A percentile compares a stretch with the other conserved stretches of the same genome.
phyloP scores from a whole-genome alignment of 352 stramenopile genomes.

The Phytophthora hybrid region DNA sequence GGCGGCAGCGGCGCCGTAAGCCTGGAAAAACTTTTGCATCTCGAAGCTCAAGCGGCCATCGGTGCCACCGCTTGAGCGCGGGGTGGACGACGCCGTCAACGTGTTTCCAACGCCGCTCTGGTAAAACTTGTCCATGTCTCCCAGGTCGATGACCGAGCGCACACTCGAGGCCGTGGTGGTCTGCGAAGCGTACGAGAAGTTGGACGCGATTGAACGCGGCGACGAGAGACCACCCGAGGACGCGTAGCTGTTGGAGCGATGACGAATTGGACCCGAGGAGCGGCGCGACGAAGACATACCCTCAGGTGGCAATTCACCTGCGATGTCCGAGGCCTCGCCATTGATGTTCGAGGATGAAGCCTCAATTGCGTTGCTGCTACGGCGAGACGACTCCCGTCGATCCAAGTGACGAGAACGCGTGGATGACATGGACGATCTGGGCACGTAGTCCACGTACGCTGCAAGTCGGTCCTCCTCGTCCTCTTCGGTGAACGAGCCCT shows the following conservation, averaged over 20 bases:
- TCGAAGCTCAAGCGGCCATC: slow-evolving; percentile 63
- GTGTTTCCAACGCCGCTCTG: slow-evolving; percentile 45
- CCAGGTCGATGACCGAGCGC: slow-evolving; percentile 74
- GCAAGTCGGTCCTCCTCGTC: slow-evolving; percentile 50
- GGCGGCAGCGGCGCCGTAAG: slow-evolving; percentile 52
- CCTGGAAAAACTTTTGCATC: slow-evolving; percentile 78
- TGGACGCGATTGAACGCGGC: slow-evolving; percentile 73
- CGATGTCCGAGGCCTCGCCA: slow-evolving; percentile 24
- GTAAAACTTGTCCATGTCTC: slow-evolving; percentile 87
- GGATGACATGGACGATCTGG: slow-evolving; percentile 56
- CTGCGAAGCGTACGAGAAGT: slow-evolving; percentile 80
- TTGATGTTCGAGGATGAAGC: slow-evolving; percentile 28
- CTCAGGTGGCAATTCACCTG: slow-evolving; percentile 28
- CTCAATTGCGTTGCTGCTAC: slow-evolving; percentile 33
- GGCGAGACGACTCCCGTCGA: slow-evolving; percentile 27
- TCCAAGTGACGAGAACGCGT: slow-evolving; percentile 38
- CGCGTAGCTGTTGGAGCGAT: slow-evolving; percentile 72
- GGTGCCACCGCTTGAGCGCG: slow-evolving; percentile 46
- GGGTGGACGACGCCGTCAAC: slow-evolving; percentile 38
- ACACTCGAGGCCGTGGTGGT: slow-evolving; percentile 75
- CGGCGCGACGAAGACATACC: slow-evolving; percentile 28
- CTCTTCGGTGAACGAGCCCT: slow-evolving; percentile 64
- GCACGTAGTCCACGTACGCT: slow-evolving; percentile 70
- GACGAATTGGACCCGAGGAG: slow-evolving; percentile 39
- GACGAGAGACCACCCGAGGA: slow-evolving; percentile 65